phyloP scores from a whole-genome alignment of 306 rosid species.

The Myrica gale region DNA sequence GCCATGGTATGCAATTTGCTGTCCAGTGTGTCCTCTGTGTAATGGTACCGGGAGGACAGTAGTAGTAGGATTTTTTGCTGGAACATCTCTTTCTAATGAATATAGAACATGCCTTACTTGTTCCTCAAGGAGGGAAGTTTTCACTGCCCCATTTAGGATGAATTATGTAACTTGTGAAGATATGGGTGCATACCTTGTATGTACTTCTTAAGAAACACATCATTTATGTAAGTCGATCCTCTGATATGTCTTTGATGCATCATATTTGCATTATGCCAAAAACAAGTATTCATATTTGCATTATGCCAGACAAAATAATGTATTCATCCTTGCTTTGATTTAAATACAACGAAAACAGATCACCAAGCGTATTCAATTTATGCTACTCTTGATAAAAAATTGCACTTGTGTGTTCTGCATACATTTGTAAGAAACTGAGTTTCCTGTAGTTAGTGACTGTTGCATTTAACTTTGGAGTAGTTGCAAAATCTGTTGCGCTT shows the following conservation, averaged over 20 bases:
- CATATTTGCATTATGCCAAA: background rate
- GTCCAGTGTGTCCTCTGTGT: slow-evolving; percentile 6
- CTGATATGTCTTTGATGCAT: background rate
- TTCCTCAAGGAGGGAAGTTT: background rate
- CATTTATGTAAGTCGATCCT: background rate
- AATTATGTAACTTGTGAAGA: background rate
- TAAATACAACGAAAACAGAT: background rate
- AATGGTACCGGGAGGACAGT: background rate
- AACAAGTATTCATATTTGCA: background rate
- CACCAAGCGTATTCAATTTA: background rate
- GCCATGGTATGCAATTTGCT: slow-evolving; percentile 48
- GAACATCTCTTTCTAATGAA: background rate
- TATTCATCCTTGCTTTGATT: background rate
- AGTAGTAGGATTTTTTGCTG: background rate
- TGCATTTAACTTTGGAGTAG: background rate
- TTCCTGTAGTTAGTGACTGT: slow-evolving; percentile 10
- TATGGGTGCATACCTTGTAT: background rate
- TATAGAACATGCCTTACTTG: background rate
- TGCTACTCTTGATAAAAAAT: background rate
- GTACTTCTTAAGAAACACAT: background rate
- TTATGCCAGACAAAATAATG: background rate
- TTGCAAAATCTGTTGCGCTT: background rate
- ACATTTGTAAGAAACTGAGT: background rate
- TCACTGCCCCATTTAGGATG: background rate
- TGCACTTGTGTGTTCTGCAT: background rate